Conservation (phyloP, 2,329 filamentous ascomycete species). For the Pyrenochaeta sp. region DNA sequence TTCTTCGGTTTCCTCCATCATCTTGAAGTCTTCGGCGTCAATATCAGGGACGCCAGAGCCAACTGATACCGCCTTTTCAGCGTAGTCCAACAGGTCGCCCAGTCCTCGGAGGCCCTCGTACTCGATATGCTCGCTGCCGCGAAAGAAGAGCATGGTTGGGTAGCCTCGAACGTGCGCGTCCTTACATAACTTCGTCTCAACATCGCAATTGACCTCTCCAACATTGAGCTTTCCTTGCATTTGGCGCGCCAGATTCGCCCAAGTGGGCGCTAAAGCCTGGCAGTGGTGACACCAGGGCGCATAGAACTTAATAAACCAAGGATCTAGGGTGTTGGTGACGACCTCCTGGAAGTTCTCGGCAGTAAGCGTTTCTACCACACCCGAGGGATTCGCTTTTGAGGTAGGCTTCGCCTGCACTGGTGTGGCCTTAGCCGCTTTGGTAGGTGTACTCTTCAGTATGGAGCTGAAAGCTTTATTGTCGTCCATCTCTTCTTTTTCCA, state of each 20-base stretch:
- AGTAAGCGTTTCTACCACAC: slow-evolving; percentile 77
- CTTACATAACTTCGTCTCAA: slow-evolving; percentile 87
- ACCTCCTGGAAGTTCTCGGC: slow-evolving; percentile 85
- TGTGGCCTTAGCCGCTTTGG: slow-evolving; percentile 38
- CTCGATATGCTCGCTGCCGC: slow-evolving; percentile 88
- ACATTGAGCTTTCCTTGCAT: slow-evolving; percentile 91
- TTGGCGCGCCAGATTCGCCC: slow-evolving; percentile 87
- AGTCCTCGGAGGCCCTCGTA: slow-evolving; percentile 91
- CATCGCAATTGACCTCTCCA: slow-evolving; percentile 95
- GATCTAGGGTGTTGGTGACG: slow-evolving; percentile 86
- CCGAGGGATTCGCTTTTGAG: slow-evolving; percentile 71
- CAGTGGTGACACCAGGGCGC: slow-evolving; percentile 98
- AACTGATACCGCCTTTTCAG: slow-evolving; percentile 83
- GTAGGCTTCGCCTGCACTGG: slow-evolving; percentile 27
- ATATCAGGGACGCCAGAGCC: slow-evolving; percentile 82
- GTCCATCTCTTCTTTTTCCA: slow-evolving; percentile 31
- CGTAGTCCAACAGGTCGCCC: slow-evolving; percentile 87
- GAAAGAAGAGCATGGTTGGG: slow-evolving; percentile 92
- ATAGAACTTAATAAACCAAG: slow-evolving; percentile 99
- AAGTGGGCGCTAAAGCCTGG: slow-evolving; percentile 88
- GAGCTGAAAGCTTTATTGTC: slow-evolving; percentile 19
- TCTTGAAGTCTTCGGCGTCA: slow-evolving; percentile 76
- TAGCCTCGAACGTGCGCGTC: slow-evolving; percentile 82
- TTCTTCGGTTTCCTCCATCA: slow-evolving; percentile 89
- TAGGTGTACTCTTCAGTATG: slow-evolving; percentile 27